These are phyloP conservation scores for Calonectria montana DNA, from an alignment of 2,329 filamentous ascomycete species.

Conservation along the genomic window DNA sequence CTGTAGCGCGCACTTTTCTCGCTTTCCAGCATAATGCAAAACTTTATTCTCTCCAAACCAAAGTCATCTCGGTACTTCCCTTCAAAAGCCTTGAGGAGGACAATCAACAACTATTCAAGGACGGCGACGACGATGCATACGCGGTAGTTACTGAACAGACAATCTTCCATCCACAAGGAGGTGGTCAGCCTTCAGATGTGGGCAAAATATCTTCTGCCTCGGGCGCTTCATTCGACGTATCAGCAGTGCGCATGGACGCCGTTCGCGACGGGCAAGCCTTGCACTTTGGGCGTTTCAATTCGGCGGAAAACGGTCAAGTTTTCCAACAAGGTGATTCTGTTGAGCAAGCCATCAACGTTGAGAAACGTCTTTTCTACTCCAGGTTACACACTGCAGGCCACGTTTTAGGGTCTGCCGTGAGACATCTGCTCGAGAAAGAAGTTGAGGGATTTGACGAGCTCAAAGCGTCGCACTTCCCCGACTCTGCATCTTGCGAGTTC, in stretches of 20 bases:
- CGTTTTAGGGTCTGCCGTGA: constrained; percentile 76
- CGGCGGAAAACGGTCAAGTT: constrained; percentile 2
- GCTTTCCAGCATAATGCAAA: constrained; percentile 58
- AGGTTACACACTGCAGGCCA: constrained; percentile 81
- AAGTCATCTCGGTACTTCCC: constrained; percentile 59
- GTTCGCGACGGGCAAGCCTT: constrained; percentile 66
- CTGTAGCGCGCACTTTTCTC: constrained; percentile 43
- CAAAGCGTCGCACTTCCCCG: constrained; percentile 79
- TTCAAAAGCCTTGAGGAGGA: constrained; percentile 62
- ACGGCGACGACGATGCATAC: constrained; percentile 60
- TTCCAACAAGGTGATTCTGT: constrained; percentile 59
- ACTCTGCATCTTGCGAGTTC: constrained; percentile 76
- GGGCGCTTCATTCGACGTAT: constrained; percentile 60
- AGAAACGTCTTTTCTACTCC: constrained; percentile 72
- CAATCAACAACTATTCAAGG: constrained; percentile 69
- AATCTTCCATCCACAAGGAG: constrained; percentile 82
- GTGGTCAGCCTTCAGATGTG: constrained; percentile 77
- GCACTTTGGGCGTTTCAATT: constrained; percentile 71
- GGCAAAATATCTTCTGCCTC: constrained; percentile 62
- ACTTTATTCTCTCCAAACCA: constrained; percentile 55
- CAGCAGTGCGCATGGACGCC: constrained; percentile 66
- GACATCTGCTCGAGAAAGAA: constrained; percentile 63
- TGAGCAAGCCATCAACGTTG: constrained; percentile 68
- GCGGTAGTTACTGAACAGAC: constrained; percentile 72
- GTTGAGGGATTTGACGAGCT: constrained; percentile 70